Evolutionary conservation across 352 stramenopile genomes (phyloP), one percentile per base, ranked within the genome.

Genomic region (Saprolegnia diclina): DNA sequence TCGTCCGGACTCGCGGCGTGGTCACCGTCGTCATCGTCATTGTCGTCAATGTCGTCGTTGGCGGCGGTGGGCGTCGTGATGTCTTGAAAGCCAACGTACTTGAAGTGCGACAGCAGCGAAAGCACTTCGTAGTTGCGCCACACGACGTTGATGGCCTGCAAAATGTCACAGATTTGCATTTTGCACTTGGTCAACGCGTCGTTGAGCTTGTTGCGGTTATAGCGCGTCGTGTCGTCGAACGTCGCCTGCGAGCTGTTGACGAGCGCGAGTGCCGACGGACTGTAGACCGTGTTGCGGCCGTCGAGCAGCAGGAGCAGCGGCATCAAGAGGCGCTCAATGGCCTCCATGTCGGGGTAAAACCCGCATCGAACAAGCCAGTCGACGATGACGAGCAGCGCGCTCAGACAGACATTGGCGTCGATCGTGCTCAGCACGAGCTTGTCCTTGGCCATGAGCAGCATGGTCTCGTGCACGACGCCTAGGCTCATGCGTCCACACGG

Each of bases 41-140:
- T 9, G n/a, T 54, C 46, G 2, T 54, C 46, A 5, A 35, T 35
- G 29, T 35, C 29, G 29, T 35, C 29, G 29, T 35, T 35, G 29
- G 29, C 29, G 29, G 29, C 29, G 29, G 29, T 5, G 29, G 29
- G 2, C 29, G 29, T 5, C 42, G 42, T 48, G 7, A 45, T 38
- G 3, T 59, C 52, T 59, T 59, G 52, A 24, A 42, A n/a, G 3
- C 35, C 35, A 24, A 42, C 52, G 52, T 48, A 48, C 44, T 69
- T 69, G 45, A 62, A 69, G 53, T 69, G 24, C 11, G 63, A 69
- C 2, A 69, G 18, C 9, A 69, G 9, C 29, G 11, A 48, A 18
- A 24, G 50, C n/a, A 69, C 42, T 38, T 69, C 63, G 52, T 54
- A 69, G 53, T 62, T 52, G n/a, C 63, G 63, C 63, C 63, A 69